Base-by-base conservation (phyloP, 768 basidiomycete genomes). In the Psilocybe azurescens region DNA sequence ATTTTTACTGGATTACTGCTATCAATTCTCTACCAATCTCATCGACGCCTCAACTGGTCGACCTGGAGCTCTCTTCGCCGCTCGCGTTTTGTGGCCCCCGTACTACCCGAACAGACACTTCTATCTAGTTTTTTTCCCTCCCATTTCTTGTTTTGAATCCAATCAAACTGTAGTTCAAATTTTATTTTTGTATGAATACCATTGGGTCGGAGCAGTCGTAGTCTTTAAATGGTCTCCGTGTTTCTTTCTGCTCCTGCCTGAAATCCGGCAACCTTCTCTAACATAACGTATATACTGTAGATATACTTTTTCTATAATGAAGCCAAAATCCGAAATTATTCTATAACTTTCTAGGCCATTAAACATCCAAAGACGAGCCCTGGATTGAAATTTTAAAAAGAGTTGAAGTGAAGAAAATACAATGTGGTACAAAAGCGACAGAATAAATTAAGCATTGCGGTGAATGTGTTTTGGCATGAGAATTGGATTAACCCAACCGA, bases 261-360 rank as follows among this genome's bases (percentile, higher is more conserved):
- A 24, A 24, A 24, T 24, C 24, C 24, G 24, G 24, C 24, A 24
- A 44, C 41, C 14, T 7, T 44, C 46, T 59, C 50, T 46, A 62
- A 52, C 61, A 41, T 63, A 63, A 59, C 65, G 57, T 64, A 63
- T 67, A 64, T 67, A 66, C 58, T 33, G 53, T 65, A 58, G 58
- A 61, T 44, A 44, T 44, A 44, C 16, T 10, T 54, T 54, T 16
- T 36, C 28, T 36, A 39, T 33, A 33, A 53, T 33, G 51, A 36
- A 36, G 11, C 11, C 33, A 7, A 36, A 36, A 36, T 36, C 33
- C 33, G 33, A 36, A 36, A 36, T 36, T 36, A 36, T 7, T 36
- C 11, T 24, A 24, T 24, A 24, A 24, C 24, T 36, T 11, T 36
- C 33, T 36, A 36, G 28, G 28, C 30, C 29, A 11, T 53, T 53